A percentile compares a stretch with the other conserved stretches of the same genome.
Conservation (phyloP, 2,329 filamentous ascomycete genomes). For the Diplodia intermedia region DNA sequence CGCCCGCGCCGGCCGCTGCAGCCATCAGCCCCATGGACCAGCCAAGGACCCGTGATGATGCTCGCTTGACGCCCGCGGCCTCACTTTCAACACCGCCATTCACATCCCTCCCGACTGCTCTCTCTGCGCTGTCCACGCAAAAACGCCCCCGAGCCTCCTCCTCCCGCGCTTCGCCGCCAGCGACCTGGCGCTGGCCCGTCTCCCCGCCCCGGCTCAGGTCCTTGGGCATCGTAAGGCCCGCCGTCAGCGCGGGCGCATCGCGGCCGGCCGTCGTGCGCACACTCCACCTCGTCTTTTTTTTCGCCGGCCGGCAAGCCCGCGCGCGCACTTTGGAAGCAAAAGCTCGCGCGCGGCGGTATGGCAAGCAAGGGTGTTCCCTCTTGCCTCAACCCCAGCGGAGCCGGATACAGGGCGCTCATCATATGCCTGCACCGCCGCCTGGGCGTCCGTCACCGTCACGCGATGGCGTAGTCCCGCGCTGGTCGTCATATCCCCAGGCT, state of each 20-base stretch:
- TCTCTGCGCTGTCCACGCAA: slow-evolving; percentile 19
- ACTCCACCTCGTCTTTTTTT: slow-evolving; percentile 19
- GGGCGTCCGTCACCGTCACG: slow-evolving; percentile 20
- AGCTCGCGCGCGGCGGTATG: not conserved
- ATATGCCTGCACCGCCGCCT: slow-evolving; percentile 3
- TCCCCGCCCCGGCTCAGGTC: not conserved
- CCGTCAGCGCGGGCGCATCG: slow-evolving; percentile 7
- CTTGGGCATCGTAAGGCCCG: slow-evolving; percentile 20
- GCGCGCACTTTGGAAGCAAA: not conserved
- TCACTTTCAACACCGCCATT: slow-evolving; percentile 30
- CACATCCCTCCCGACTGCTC: slow-evolving; percentile 10
- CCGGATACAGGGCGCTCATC: not conserved
- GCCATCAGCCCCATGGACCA: slow-evolving; percentile 13
- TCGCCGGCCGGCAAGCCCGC: slow-evolving; percentile 27
- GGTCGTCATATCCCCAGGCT: not conserved
- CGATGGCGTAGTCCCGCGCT: not conserved
- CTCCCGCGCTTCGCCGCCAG: not conserved
- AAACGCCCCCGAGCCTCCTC: not conserved
- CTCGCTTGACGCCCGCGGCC: slow-evolving; percentile 27
- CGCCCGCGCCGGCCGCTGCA: not conserved
- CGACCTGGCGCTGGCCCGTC: slow-evolving; percentile 14
- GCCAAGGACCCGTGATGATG: slow-evolving; percentile 10
- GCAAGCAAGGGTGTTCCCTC: slow-evolving; percentile 21
- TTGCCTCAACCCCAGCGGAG: not conserved
- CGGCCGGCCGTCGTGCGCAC: slow-evolving; percentile 25